Conservation (phyloP, 2,329 filamentous ascomycete genomes). For the Curvularia sp. region DNA sequence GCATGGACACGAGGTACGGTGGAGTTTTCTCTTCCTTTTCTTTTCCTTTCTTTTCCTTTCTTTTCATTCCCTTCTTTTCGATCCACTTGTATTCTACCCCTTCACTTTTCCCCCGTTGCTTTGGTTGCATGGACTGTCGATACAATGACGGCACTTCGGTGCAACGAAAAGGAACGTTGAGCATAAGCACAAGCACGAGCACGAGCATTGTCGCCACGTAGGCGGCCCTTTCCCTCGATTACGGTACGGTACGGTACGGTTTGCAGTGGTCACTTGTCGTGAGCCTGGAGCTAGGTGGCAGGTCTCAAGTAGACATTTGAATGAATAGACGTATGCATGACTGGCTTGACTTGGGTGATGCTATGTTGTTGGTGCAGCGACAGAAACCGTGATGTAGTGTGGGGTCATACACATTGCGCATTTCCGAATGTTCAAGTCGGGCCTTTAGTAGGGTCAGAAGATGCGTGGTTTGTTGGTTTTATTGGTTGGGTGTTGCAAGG, state of each 20-base stretch:
- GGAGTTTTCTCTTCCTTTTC: slow-evolving; percentile 18
- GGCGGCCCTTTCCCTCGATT: slow-evolving; percentile 6
- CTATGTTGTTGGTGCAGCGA: background rate
- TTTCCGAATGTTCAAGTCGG: too few species aligned
- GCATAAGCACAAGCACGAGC: slow-evolving; percentile 17
- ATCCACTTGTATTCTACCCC: slow-evolving; percentile 21
- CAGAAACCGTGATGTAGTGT: background rate
- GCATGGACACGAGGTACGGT: slow-evolving; percentile 28
- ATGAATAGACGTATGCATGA: slow-evolving; percentile 1
- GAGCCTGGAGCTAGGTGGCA: slow-evolving; percentile 24
- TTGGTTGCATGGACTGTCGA: slow-evolving; percentile 27
- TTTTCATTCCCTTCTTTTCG: slow-evolving; percentile 16
- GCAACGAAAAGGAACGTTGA: slow-evolving; percentile 28
- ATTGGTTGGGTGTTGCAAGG: background rate
- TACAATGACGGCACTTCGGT: slow-evolving; percentile 21
- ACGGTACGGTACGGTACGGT: background rate
- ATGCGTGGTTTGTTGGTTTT: background rate
- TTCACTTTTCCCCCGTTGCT: slow-evolving; percentile 21
- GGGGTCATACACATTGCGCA: background rate
- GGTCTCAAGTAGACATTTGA: slow-evolving; percentile 5
- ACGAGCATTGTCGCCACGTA: slow-evolving; percentile 13
- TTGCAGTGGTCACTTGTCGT: slow-evolving; percentile 18
- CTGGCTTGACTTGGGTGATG: background rate
- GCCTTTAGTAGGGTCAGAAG: background rate
- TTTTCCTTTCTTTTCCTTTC: slow-evolving; percentile 20